Conservation (phyloP, 306 rosid species). For the Aeschynomene evenia region DNA sequence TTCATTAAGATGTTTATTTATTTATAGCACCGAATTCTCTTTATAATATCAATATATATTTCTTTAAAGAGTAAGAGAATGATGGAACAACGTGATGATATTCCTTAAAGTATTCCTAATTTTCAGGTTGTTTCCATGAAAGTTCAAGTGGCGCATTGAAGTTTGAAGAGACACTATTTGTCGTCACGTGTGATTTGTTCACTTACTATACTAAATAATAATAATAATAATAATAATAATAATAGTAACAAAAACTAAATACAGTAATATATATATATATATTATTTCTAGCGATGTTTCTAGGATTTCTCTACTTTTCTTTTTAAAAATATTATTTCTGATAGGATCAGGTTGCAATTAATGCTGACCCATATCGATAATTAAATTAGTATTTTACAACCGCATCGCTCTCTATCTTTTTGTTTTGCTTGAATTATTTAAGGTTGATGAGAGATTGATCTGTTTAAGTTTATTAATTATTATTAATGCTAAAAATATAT, state of each 20-base stretch:
- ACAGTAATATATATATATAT: no score
- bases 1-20: no score
- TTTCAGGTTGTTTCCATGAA: neutral
- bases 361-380: neutral
- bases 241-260: no score
- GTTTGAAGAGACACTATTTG: neutral
- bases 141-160: neutral
- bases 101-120: neutral
- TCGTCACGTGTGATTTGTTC: neutral
- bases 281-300: no score
- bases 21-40: neutral
- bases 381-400: no score
- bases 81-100: neutral
- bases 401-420: neutral
- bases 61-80: no score
- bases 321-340: no score
- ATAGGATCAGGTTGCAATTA: no score
- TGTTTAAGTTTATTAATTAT: neutral
- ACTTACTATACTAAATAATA: no score
- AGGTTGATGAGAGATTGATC: neutral
- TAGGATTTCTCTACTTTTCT: no score
- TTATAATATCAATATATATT: no score
- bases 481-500: neutral
- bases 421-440: neutral
- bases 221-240: no score